These are phyloP conservation scores for Elsinoe fawcettii DNA, from an alignment of 2,329 filamentous ascomycete species.

Conservation along the genomic window DNA sequence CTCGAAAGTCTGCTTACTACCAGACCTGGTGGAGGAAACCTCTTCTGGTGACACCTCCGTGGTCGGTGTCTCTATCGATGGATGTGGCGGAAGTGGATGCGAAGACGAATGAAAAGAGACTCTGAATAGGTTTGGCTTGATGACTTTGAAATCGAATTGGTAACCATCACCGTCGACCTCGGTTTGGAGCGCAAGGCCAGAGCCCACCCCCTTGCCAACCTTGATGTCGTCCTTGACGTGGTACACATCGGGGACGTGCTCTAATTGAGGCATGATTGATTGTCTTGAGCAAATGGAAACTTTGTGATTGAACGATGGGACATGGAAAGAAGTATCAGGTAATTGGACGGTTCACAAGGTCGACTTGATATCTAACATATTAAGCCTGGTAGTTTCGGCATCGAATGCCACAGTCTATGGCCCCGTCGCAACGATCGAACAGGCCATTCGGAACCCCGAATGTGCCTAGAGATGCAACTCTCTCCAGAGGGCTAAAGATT, in stretches of 20 bases:
- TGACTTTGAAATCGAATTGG: constrained; percentile 55
- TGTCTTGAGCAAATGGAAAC: background rate
- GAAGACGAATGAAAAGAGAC: constrained; percentile 57
- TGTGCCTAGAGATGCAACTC: too few relatives aligned
- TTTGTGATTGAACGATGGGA: too few relatives aligned
- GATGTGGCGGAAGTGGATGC: constrained; percentile 58
- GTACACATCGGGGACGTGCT: background rate
- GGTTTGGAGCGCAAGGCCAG: background rate
- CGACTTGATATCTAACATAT: too few relatives aligned
- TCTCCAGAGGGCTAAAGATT: too few relatives aligned
- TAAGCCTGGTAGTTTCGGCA: too few relatives aligned
- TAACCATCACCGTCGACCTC: constrained; percentile 29
- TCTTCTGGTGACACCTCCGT: constrained; percentile 17
- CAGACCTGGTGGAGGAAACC: constrained; percentile 23
- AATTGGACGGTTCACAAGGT: too few relatives aligned
- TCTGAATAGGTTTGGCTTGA: constrained; percentile 57
- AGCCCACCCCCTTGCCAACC: background rate
- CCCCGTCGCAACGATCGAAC: too few relatives aligned
- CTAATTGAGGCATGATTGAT: background rate
- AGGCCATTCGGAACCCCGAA: too few relatives aligned
- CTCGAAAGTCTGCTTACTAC: constrained; percentile 29
- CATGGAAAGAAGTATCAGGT: too few relatives aligned
- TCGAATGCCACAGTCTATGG: too few relatives aligned
- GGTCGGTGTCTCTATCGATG: constrained; percentile 40
- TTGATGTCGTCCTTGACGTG: background rate